These are phyloP conservation scores for Cyberlindnera xylosilytica DNA, from an alignment of 805 yeast genomes.

Conservation along the genomic window DNA sequence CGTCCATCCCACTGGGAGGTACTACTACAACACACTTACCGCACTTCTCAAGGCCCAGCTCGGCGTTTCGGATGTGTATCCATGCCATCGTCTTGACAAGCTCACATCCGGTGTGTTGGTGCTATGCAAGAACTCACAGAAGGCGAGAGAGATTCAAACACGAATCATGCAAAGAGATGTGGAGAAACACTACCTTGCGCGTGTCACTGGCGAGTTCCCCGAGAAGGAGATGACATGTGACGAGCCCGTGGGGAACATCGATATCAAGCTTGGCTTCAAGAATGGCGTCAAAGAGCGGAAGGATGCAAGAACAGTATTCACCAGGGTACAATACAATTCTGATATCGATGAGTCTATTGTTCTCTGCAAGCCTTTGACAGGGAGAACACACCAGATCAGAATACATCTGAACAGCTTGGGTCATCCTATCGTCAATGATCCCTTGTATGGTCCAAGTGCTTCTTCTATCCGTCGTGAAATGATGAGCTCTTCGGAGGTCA, in stretches of 20 bases:
- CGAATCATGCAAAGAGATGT: slow-evolving; percentile 63
- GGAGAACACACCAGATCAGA: slow-evolving; percentile 93
- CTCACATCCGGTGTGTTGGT: slow-evolving; percentile 94
- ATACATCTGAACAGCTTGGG: slow-evolving; percentile 89
- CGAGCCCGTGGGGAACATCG: slow-evolving; percentile 64
- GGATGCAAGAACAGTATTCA: slow-evolving; percentile 72
- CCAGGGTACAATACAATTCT: slow-evolving; percentile 18
- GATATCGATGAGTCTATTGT: slow-evolving; percentile 47
- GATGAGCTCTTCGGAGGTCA: slow-evolving; percentile 9
- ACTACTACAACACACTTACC: slow-evolving; percentile 74
- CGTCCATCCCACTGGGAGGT: slow-evolving; percentile 91
- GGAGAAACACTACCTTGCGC: slow-evolving; percentile 76
- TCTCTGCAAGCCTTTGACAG: slow-evolving; percentile 81
- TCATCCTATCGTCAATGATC: slow-evolving; percentile 88
- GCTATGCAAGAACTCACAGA: slow-evolving; percentile 14
- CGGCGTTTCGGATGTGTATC: slow-evolving; percentile 29
- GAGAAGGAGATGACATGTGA: slow-evolving; percentile 54
- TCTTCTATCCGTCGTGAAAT: slow-evolving; percentile 12
- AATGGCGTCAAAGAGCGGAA: slow-evolving; percentile 40
- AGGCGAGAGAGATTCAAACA: slow-evolving; percentile 56
- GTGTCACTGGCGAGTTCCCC: slow-evolving; percentile 87
- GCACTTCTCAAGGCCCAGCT: slow-evolving; percentile 69
- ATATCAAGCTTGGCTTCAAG: slow-evolving; percentile 66
- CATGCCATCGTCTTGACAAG: slow-evolving; percentile 87
- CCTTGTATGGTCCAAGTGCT: slow-evolving; percentile 44